Base-by-base conservation (phyloP, 2,329 filamentous ascomycete genomes). In the Cryphonectria naterciae region DNA sequence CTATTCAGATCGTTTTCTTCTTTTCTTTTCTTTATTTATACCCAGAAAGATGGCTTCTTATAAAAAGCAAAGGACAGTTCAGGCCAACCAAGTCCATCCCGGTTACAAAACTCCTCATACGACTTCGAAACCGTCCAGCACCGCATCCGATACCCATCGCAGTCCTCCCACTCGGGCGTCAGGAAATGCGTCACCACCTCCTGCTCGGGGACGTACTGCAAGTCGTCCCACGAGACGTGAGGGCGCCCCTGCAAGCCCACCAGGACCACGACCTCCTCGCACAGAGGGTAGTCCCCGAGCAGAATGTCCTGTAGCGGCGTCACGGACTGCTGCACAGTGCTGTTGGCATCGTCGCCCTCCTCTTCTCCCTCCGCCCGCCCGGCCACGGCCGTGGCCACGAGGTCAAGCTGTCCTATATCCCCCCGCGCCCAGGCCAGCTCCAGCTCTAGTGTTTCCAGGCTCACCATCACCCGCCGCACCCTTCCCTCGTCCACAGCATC, bases 391-490 rank as follows among this genome's bases (percentile, higher is more conserved):
- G 32, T 35, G 35, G 32, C 19, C 10, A 37, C n/a, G 39, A 46
- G 13, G 41, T 54, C 60, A 2, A 22, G 46, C 35, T 35, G 49
- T 37, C 61, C 35, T 15, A 64, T 7, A 28, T 39, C n/a, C 13
- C 67, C 49, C 13, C 25, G 46, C 49, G 43, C 60, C 60, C 61
- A 58, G 8, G 39, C 22, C 25, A 65, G 8, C 32, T 54, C 46
- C 7, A 41, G 41, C 37, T 69, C 67, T 28, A 69, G 49, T 19
- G 61, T 28, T 25, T 65, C 37, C 15, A 65, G 35, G 46, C 43
- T 46, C 1, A 69, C 25, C 67, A 69, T 69, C 2, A 69, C 8
- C 10, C 67, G 37, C 10, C 49, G 60, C 11, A 69, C 52, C 35
- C 61, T 25, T 11, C n/a, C 15, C 52, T 69, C 67, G 8, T 69